Percentiles rank a stretch among this genome's conserved stretches.
These are phyloP conservation scores for Talaromyces islandicus DNA, from an alignment of 2,329 filamentous ascomycete species.

Conservation along the genomic window DNA sequence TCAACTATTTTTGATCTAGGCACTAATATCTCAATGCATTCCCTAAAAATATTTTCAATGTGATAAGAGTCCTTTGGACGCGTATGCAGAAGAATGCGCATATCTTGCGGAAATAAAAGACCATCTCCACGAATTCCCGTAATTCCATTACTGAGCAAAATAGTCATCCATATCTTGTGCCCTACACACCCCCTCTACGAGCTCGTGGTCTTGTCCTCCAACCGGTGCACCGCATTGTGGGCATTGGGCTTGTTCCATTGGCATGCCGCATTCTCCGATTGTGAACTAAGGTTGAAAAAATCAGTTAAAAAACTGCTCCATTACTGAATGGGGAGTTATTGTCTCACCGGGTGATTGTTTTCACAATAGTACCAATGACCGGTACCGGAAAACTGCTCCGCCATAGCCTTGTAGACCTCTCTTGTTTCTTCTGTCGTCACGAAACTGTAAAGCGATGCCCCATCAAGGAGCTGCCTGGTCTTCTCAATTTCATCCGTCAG, in stretches of 20 bases:
- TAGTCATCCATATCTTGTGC: not conserved
- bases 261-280: not conserved
- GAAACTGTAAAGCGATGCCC: constrained; percentile 7
- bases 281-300: not conserved
- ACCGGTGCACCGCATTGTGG: not conserved
- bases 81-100: not conserved
- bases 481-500: not conserved
- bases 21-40: not conserved
- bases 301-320: not conserved
- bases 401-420: constrained; percentile 48
- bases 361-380: constrained; percentile 43
- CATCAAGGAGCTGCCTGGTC: not conserved
- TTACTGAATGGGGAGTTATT: not conserved
- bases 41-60: not conserved
- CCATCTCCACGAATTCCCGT: too few species aligned
- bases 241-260: not conserved
- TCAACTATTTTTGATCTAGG: not conserved
- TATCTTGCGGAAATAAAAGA: not conserved
- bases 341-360: constrained; percentile 3
- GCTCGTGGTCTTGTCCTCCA: not conserved
- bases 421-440: constrained; percentile 49
- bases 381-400: constrained; percentile 43
- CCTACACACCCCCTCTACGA: not conserved
- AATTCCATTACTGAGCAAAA: not conserved
- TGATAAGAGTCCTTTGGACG: too few species aligned